A percentile compares a stretch with the other conserved stretches of the same genome.
These are phyloP conservation scores for Paramecium pentaurelia DNA, from an alignment of 73 alveolate genomes.

Conservation along the genomic window DNA sequence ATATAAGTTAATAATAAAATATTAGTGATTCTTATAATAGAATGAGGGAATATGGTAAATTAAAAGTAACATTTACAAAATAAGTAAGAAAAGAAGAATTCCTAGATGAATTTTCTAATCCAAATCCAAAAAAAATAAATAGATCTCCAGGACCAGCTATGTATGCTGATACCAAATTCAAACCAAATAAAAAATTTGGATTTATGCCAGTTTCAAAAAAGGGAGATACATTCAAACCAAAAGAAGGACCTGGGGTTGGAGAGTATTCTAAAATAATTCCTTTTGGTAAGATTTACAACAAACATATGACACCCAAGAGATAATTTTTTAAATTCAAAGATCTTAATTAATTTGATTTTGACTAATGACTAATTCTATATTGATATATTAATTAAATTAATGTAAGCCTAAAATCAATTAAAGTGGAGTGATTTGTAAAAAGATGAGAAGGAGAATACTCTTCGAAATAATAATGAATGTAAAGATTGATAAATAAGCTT, in stretches of 20 bases:
- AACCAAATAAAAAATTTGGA: not conserved
- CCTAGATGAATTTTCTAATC: not conserved
- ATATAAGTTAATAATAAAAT: not conserved
- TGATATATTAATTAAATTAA: not conserved
- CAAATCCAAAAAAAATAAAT: not conserved
- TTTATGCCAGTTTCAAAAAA: not conserved
- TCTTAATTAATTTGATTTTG: not conserved
- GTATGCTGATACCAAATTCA: not conserved
- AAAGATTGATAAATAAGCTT: not conserved
- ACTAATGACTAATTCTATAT: not conserved
- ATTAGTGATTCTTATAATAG: not conserved
- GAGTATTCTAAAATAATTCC: not conserved
- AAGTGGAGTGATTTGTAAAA: not conserved
- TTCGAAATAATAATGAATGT: not conserved
- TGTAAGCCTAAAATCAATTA: not conserved
- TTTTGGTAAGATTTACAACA: not conserved
- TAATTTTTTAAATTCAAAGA: not conserved
- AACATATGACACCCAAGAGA: not conserved
- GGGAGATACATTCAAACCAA: not conserved
- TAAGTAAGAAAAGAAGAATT: slow-evolving; percentile 26
- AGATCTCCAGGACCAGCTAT: slow-evolving; percentile 45
- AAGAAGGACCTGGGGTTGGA: slow-evolving; percentile 54
- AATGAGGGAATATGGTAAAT: slow-evolving; percentile 5
- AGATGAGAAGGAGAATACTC: not conserved
- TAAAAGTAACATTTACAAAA: slow-evolving; percentile 34